Base-by-base conservation (phyloP, 768 basidiomycete genomes). In the Leccinum subtestaceum region DNA sequence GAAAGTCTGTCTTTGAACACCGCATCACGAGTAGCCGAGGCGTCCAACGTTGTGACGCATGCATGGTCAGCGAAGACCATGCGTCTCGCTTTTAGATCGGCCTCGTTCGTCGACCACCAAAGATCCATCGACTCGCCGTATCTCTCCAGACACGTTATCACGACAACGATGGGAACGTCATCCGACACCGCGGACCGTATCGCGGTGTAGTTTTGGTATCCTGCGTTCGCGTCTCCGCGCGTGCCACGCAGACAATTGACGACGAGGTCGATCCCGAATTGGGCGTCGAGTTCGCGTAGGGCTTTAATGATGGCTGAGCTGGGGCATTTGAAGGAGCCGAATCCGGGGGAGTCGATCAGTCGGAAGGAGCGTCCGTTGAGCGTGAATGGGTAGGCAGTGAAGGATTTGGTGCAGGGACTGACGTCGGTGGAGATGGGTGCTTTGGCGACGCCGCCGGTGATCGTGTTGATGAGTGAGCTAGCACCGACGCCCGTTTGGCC, bases 381-480 rank as follows among this genome's bases (percentile, higher is more conserved):
- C 4, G 65, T 62, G 61, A 72, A 59, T 13, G 60, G 40, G 57
- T 71, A 71, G 8, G 63, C 61, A 8, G 59, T 65, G 66, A 66
- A 66, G 31, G 59, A 45, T 56, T 63, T 63, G 17, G 70, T 71
- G 53, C 70, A 71, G 34, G 71, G 69, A 34, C 63, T 67, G 56
- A 68, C 70, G 53, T 72, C 66, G 23, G 69, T 71, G 57, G 70
- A 71, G 23, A 65, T 59, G 27, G 64, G 65, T 12, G 64, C 69
- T 10, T 60, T 49, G 8, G 61, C 15, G 11, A n/a, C 5, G 38
- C 63, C 59, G 1, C 63, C 59, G 4, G 61, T 66, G 56, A 79
- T 62, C 68, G 77, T 65, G 63, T 79, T 80, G 60, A 78, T 63
- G 43, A 80, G 62, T 12, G 76, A 77, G 60, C 79, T 80, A 57